Conservation (phyloP, 257 asterid genomes). For the Cinchona pubescens region DNA sequence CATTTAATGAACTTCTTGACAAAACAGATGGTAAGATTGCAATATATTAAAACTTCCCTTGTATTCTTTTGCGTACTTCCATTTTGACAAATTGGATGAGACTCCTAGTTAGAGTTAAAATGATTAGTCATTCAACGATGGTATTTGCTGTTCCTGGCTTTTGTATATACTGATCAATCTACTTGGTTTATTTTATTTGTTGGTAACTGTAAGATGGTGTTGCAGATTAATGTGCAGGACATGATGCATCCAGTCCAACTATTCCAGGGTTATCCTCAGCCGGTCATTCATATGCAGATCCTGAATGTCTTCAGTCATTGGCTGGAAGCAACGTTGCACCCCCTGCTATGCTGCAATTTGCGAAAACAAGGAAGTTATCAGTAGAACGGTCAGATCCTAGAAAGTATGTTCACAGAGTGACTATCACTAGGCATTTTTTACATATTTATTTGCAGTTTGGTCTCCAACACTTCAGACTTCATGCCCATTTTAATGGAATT, state of each 20-base stretch:
- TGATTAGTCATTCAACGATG: not conserved
- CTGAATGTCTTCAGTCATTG: conserved; percentile 67
- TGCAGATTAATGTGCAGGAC: conserved; percentile 50
- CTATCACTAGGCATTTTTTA: not conserved
- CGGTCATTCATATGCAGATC: conserved; percentile 67
- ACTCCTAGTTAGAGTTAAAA: not conserved
- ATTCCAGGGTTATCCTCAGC: conserved; percentile 55
- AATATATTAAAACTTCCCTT: not conserved
- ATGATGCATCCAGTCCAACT: conserved; percentile 61
- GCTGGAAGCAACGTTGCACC: conserved; percentile 68
- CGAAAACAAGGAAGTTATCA: conserved; percentile 86
- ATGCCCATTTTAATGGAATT: not conserved
- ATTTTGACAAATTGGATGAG: not conserved
- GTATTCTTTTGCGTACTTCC: not conserved
- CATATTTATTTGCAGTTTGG: not conserved
- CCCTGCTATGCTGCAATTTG: conserved; percentile 75
- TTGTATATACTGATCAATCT: not conserved
- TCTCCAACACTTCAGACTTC: not conserved
- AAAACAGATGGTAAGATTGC: conserved; percentile 65
- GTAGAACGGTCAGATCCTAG: conserved; percentile 85
- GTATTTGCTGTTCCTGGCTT: not conserved
- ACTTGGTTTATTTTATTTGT: not conserved
- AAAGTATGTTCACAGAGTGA: conserved; percentile 46
- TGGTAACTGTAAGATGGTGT: conserved; percentile 29
- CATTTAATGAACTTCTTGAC: conserved; percentile 50